Evolutionary conservation across 352 stramenopile genomes (phyloP), one percentile per base, ranked within the genome.

Genomic region (Phytophthora ohioensis): DNA sequence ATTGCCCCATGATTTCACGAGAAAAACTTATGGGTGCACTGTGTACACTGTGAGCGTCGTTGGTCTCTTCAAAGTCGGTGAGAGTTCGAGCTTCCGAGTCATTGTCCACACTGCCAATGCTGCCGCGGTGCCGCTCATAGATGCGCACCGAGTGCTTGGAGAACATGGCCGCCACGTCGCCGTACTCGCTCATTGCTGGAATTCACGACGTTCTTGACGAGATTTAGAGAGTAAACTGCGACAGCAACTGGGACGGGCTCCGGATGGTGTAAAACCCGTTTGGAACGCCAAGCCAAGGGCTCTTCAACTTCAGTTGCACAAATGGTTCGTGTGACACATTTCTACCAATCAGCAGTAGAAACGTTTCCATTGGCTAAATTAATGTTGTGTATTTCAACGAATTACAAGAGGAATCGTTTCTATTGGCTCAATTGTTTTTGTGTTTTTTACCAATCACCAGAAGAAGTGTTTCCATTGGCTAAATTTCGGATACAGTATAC

Each of bases 131-230:
- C 11, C 75, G 69, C 41, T 62, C 56, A 46, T 79, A 58, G 41
- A 80, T 76, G 1, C 66, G 54, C 3, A 58, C 67, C 34, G 76
- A 81, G 13, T 79, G 74, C 62, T 76, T 80, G 34, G 69, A 78
- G 63, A 88, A 88, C 39, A 81, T 70, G 41, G 75, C 62, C 2
- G 75, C 73, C 3, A 85, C 75, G 57, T 88, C 78, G 2, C 42
- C 36, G 41, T 49, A 71, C 15, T 78, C 75, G 41, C 39, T 64
- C 57, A 73, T 78, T 39, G 21, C 46, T 45, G 17, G 13, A 54
- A 57, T 34, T 36, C 43, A 55, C 27, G 43, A 43, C 21, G 47
- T 61, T 58, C 41, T 62, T 52, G 42, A 43, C 17, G 52, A 66
- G 49, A 21, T 27, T 27, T 27, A 27, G 31, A 47, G 51, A 49